Evolutionary conservation across 2,329 filamentous ascomycete genomes (phyloP), one percentile per base, ranked within the genome.

Genomic region (Phialophora macrospora): DNA sequence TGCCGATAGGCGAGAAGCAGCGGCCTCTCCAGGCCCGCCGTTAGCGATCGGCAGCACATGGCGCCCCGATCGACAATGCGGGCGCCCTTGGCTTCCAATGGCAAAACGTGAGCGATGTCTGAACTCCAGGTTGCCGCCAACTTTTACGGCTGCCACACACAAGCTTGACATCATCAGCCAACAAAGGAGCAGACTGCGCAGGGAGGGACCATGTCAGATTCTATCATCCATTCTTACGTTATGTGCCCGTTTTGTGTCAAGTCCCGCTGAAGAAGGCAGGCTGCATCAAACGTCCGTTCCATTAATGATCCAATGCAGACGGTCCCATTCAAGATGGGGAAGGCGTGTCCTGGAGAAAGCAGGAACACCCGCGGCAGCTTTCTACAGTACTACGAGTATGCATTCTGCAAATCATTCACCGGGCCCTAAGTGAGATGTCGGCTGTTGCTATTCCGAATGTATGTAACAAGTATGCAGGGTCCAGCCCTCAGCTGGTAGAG

Each of bases 61-160:
- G 17, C n/a, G 38, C 38, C 38, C 38, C 38, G 17, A 44, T 44
- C 38, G 38, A n/a, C 38, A 44, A 8, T 17, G 17, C 0, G 17
- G 38, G 38, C 38, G 14, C 38, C 38, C 38, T 41, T 17, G 38
- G 38, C 38, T 14, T 17, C 38, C 38, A 41, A 14, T 41, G 38
- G 38, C 12, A 3, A 41, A 41, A 6, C 20, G 38, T n/a, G n/a
- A n/a, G n/a, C n/a, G n/a, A n/a, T n/a, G n/a, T n/a, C 38, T 17
- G 38, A 44, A n/a, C 38, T n/a, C 38, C 38, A 44, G 38, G 38
- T 44, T 44, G 38, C 48, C 9, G 48, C 48, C 48, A 51, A 51
- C 48, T 51, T 51, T 51, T 51, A 17, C 48, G 6, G 22, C 48
- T 11, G 48, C 48, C 48, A 51, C 24, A 26, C 26, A 22, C 48